Conservation (phyloP, 2,329 filamentous ascomycete species). For the Xylaria sp. region DNA sequence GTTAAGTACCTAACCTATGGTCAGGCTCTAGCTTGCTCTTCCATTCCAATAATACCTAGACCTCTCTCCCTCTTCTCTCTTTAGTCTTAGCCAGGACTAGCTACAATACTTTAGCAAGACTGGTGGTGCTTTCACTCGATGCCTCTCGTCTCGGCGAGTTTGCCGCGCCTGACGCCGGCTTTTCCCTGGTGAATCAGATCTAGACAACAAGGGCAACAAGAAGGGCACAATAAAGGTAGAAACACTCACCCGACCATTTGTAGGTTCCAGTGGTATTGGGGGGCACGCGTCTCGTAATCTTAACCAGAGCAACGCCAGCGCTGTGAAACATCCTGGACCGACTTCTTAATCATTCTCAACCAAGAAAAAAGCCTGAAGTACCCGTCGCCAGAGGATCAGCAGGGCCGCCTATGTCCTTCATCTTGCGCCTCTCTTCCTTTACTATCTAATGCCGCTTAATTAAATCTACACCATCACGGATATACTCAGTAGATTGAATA, state of each 20-base stretch:
- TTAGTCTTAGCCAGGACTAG: neutral
- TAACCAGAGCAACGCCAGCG: conserved; percentile 25
- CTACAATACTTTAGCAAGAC: too few relatives aligned
- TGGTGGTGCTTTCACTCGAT: too few relatives aligned
- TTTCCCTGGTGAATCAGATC: neutral
- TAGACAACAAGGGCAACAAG: neutral
- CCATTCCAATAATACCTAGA: conserved; percentile 8
- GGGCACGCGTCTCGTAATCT: conserved; percentile 6
- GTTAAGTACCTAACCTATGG: too few relatives aligned
- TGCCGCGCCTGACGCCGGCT: conserved; percentile 13
- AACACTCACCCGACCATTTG: conserved; percentile 2
- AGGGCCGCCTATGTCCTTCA: neutral
- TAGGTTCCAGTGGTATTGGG: neutral
- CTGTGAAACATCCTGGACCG: conserved; percentile 31
- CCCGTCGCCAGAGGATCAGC: conserved; percentile 15
- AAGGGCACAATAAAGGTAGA: neutral
- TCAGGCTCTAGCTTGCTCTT: neutral
- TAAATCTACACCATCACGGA: too few relatives aligned
- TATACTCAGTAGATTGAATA: too few relatives aligned
- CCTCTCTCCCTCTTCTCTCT: too few relatives aligned
- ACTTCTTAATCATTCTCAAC: conserved; percentile 2
- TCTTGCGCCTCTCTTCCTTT: neutral
- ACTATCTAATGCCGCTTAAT: conserved; percentile 11
- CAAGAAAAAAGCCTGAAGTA: conserved; percentile 13
- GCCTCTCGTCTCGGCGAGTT: neutral